Evolutionary conservation across 1,284 basidiomycete species (phyloP), one percentile per base, ranked within the genome.

Genomic region (Leccinum griseonigrum): DNA sequence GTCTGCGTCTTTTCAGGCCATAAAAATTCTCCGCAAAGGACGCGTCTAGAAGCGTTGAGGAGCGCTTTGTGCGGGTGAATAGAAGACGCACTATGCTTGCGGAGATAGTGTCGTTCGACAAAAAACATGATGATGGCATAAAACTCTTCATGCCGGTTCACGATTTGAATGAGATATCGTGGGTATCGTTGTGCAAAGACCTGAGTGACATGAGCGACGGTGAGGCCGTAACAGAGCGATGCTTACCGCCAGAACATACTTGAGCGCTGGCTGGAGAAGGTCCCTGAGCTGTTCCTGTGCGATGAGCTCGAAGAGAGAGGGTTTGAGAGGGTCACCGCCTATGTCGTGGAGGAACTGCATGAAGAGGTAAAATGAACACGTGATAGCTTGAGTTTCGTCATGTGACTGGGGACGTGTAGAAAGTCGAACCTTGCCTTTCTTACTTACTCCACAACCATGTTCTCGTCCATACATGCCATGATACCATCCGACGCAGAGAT

Each of bases 121-220:
- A 94, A 82, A 50, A 95, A 78, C 87, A 99, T 94, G 60, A 97
- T 79, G 14, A 87, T 64, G 0, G 94, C 92, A 71, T 97, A 99
- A 71, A 98, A 91, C 75, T 98, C 97, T 75, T 99, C 97, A 80
- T 98, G 97, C 46, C 87, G 81, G 75, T 99, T 98, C 13, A 98
- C 94, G 58, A 99, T 80, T 16, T 91, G 87, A 40, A 99, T 78
- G 38, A 99, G 84, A 75, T 98, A 96, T 58, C 97, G 86, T 6
- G 97, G 97, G 75, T 98, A 92, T 61, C 90, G 85, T 79, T 98
- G 96, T 1, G 97, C 95, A 68, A 98, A 94, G 55, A 98, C 93
- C 94, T 97, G 64, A 9, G 36, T 43, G 13, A 32, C 11, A 63
- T 65, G 48, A 50, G 56, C 7, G 2, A 18, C 9, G 2, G 10